A percentile compares a stretch with the other conserved stretches of the same genome.
These are phyloP conservation scores for Sabuloglossum arenarium DNA, from an alignment of 495 filamentous ascomycete genomes.

Conservation along the genomic window DNA sequence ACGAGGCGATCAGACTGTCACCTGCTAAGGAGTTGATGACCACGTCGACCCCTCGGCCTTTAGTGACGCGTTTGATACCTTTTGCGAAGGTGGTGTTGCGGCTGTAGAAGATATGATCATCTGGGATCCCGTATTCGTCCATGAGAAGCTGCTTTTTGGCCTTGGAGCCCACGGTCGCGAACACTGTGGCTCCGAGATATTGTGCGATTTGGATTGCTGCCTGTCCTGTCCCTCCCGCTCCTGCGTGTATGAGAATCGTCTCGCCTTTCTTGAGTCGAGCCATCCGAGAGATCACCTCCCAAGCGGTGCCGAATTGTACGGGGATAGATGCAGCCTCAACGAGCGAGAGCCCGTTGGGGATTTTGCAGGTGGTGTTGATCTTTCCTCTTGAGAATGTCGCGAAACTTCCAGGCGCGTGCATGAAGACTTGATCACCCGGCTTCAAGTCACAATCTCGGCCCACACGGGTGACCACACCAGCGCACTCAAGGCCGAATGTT, in stretches of 20 bases:
- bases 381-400: too few species aligned
- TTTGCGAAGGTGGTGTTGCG: slow-evolving; percentile 22
- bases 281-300: too few species aligned
- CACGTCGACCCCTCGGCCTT: slow-evolving; percentile 33
- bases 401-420: neutral
- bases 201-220: too few species aligned
- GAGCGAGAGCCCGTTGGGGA: too few species aligned
- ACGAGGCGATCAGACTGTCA: slow-evolving; percentile 22
- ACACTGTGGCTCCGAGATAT: neutral
- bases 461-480: slow-evolving; percentile 14
- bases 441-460: neutral
- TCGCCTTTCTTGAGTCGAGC: too few species aligned
- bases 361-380: too few species aligned
- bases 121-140: slow-evolving; percentile 13
- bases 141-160: slow-evolving; percentile 4
- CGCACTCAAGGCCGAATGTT: slow-evolving; percentile 13
- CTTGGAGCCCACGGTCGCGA: slow-evolving; percentile 4
- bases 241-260: too few species aligned
- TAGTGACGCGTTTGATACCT: slow-evolving; percentile 24
- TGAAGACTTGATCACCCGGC: neutral
- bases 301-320: too few species aligned
- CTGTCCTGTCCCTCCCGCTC: too few species aligned
- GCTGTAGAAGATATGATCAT: slow-evolving; percentile 30
- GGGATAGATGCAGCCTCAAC: too few species aligned
- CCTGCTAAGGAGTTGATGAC: slow-evolving; percentile 28